phyloP scores from a whole-genome alignment of 2,329 filamentous ascomycete genomes.

The Botrytis paeoniae region DNA sequence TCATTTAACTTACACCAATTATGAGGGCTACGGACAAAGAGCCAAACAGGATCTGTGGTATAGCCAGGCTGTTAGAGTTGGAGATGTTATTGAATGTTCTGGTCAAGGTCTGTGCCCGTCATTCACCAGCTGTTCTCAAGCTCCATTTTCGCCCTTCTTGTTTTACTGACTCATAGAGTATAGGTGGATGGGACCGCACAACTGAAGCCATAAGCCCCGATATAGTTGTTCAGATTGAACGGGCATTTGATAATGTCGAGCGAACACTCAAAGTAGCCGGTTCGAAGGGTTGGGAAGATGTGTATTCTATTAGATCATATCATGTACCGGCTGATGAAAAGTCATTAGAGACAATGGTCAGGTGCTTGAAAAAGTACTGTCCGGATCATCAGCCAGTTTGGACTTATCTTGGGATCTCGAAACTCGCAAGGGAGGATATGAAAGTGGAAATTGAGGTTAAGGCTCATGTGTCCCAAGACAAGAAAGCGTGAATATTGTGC shows the following conservation, averaged over 20 bases:
- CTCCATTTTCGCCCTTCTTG: no score
- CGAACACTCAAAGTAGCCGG: conserved; percentile 50
- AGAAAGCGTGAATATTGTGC: not conserved
- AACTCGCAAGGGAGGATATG: not conserved
- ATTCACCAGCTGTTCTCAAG: not conserved
- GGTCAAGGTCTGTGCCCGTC: conserved; percentile 43
- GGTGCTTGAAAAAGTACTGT: not conserved
- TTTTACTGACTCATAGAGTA: not conserved
- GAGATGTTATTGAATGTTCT: conserved; percentile 46
- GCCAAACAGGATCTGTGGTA: conserved; percentile 34
- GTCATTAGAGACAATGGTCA: not conserved
- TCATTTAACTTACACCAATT: not conserved
- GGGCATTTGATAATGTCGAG: conserved; percentile 53
- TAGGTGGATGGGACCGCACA: conserved; percentile 40
- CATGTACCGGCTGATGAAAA: conserved; percentile 41
- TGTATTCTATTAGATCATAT: conserved; percentile 49
- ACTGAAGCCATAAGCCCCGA: conserved; percentile 36
- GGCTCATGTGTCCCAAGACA: conserved; percentile 41
- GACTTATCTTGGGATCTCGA: not conserved
- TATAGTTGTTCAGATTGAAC: conserved; percentile 47
- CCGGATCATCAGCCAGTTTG: conserved; percentile 4
- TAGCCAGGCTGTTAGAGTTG: conserved; percentile 49
- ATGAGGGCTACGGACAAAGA: not conserved
- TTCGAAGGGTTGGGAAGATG: conserved; percentile 55
- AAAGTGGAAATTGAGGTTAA: conserved; percentile 53